These are phyloP conservation scores for Torulaspora quercuum DNA, from an alignment of 805 yeast genomes.

Conservation along the genomic window DNA sequence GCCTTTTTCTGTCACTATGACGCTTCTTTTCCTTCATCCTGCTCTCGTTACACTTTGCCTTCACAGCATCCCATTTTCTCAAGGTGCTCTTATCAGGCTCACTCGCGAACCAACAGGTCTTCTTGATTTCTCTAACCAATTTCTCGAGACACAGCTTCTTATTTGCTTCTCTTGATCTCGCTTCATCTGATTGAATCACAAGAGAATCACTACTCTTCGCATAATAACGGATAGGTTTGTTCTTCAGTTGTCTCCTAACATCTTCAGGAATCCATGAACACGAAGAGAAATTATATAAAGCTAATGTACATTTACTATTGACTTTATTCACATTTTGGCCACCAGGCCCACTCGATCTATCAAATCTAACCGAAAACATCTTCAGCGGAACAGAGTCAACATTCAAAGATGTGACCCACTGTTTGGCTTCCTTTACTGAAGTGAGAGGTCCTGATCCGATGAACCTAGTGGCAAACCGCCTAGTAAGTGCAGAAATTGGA, in stretches of 20 bases:
- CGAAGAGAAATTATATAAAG: constrained; percentile 44
- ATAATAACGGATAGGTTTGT: constrained; percentile 47
- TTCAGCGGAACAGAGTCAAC: constrained; percentile 30
- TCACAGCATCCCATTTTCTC: constrained; percentile 48
- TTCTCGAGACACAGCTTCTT: constrained; percentile 57
- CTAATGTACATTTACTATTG: constrained; percentile 56
- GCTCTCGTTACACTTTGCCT: constrained; percentile 34
- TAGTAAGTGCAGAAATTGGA: too few species aligned
- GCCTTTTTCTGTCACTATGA: constrained; percentile 39
- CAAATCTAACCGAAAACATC: constrained; percentile 26
- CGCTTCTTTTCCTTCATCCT: constrained; percentile 39
- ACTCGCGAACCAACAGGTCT: constrained; percentile 44
- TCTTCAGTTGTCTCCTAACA: constrained; percentile 42
- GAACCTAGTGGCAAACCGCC: too few species aligned
- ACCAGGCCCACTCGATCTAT: constrained; percentile 76
- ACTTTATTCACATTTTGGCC: constrained; percentile 84
- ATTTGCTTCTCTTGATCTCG: constrained; percentile 58
- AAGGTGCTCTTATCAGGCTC: constrained; percentile 47
- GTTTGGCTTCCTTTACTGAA: constrained; percentile 14
- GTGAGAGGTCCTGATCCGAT: too few species aligned
- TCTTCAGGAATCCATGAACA: constrained; percentile 60
- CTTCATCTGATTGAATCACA: constrained; percentile 56
- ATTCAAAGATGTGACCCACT: constrained; percentile 45
- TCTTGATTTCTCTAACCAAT: constrained; percentile 50
- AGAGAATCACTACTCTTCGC: constrained; percentile 52